phyloP scores from a whole-genome alignment of 345 rosid genomes.

The Luvunga scandens region DNA sequence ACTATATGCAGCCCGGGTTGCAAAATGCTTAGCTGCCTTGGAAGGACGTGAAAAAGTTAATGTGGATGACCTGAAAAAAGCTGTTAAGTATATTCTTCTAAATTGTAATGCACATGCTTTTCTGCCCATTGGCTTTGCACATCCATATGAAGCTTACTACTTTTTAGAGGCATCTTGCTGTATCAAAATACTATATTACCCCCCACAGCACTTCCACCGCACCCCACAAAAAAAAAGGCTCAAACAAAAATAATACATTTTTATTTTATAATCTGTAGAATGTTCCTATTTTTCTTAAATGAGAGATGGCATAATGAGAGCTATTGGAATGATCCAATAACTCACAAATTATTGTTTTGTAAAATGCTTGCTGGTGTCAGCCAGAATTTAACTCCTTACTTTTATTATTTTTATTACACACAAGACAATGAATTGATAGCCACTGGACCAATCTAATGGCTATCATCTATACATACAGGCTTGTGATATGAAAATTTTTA shows the following conservation, averaged over 20 bases:
- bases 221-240: too few relatives aligned
- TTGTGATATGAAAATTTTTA: not conserved
- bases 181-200: not conserved
- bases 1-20: constrained; percentile 86
- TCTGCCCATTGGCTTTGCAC: not conserved
- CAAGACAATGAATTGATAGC: not conserved
- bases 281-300: not conserved
- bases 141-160: constrained; percentile 6
- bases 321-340: not conserved
- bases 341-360: not conserved
- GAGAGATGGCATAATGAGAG: not conserved
- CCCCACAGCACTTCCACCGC: not conserved
- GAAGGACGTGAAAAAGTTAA: constrained; percentile 93
- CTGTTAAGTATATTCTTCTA: constrained; percentile 64
- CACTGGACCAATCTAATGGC: not conserved
- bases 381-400: not conserved
- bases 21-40: constrained; percentile 92
- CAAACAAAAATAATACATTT: too few relatives aligned
- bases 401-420: not conserved
- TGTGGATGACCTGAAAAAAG: constrained; percentile 93
- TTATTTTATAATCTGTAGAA: too few relatives aligned
- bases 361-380: not conserved
- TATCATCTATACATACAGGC: not conserved
- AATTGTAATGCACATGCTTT: not conserved
- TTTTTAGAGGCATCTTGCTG: not conserved